A percentile compares a stretch with the other conserved stretches of the same genome.
These are phyloP conservation scores for Ulota crispa DNA, from an alignment of 225 moss, liverwort and hornwort genomes.

Conservation along the genomic window DNA sequence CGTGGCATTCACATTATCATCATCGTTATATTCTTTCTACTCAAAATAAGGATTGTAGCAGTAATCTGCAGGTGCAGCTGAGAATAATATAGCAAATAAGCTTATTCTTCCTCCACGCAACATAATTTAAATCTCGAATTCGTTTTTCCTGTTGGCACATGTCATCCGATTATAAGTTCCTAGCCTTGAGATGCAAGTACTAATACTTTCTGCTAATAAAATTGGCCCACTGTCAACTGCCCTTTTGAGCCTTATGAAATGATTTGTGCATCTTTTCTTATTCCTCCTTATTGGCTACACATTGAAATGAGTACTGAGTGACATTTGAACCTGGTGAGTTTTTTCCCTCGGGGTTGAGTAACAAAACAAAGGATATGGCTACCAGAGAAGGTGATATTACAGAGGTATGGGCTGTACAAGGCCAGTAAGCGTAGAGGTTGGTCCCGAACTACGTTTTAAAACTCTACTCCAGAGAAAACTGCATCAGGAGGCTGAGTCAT, in stretches of 20 bases:
- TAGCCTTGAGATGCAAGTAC: not conserved
- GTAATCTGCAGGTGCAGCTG: constrained; percentile 15
- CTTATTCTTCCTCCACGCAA: constrained; percentile 4
- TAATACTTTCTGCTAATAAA: not conserved
- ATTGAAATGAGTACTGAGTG: not conserved
- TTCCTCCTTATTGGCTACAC: not conserved
- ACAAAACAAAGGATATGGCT: not conserved
- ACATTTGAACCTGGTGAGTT: not conserved
- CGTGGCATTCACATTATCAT: not conserved
- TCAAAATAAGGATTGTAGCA: constrained; percentile 10
- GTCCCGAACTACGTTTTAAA: not conserved
- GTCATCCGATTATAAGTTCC: not conserved
- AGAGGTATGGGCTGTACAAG: not conserved
- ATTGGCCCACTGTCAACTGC: not conserved
- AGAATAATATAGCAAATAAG: not conserved
- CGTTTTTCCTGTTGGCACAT: not conserved
- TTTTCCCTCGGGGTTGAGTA: not conserved
- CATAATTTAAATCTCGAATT: not conserved
- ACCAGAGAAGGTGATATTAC: not conserved
- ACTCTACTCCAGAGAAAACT: not conserved
- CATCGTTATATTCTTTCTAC: not conserved
- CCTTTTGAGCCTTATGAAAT: not conserved
- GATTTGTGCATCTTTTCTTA: not conserved
- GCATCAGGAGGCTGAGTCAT: not conserved
- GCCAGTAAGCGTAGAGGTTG: not conserved